These are phyloP conservation scores for Cutaneotrichosporon cavernicola DNA, from an alignment of 1,284 basidiomycete genomes.

Conservation along the genomic window DNA sequence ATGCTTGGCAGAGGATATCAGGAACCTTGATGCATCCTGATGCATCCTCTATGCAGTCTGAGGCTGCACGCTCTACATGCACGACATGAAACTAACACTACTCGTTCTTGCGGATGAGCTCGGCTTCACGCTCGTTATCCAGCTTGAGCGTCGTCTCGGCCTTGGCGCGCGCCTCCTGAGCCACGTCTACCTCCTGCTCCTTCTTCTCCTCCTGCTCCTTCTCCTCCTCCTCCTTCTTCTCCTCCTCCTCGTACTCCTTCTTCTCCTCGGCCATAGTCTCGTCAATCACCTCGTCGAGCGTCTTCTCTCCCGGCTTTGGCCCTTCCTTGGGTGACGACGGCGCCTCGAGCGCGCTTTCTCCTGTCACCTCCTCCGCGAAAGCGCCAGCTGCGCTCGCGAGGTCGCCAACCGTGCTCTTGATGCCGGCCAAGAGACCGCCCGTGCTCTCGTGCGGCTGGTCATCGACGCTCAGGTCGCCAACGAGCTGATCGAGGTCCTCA, in stretches of 20 bases:
- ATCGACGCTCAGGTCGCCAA: conserved; percentile 37
- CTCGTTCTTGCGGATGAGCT: conserved; percentile 1
- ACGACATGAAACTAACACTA: background rate
- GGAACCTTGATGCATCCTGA: background rate
- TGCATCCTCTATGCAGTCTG: background rate
- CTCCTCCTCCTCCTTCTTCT: conserved; percentile 11
- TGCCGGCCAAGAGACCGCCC: conserved; percentile 2
- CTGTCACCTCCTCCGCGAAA: conserved; percentile 13
- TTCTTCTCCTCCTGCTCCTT: background rate
- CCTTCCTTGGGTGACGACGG: background rate
- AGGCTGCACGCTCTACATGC: background rate
- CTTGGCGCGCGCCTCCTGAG: background rate
- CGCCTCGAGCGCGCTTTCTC: conserved; percentile 1
- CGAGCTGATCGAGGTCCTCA: conserved; percentile 45
- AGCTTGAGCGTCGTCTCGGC: background rate
- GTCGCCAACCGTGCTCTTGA: background rate
- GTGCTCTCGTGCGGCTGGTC: background rate
- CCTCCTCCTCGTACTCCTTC: conserved; percentile 17
- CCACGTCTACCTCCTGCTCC: background rate
- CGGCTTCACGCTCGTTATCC: background rate
- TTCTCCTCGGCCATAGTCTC: conserved; percentile 25
- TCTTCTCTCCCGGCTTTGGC: conserved; percentile 15
- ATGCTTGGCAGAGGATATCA: background rate
- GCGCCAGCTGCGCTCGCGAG: conserved; percentile 7
- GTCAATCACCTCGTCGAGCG: conserved; percentile 29